Conservation (phyloP, 352 stramenopile genomes). For the Phytophthora tubulina region DNA sequence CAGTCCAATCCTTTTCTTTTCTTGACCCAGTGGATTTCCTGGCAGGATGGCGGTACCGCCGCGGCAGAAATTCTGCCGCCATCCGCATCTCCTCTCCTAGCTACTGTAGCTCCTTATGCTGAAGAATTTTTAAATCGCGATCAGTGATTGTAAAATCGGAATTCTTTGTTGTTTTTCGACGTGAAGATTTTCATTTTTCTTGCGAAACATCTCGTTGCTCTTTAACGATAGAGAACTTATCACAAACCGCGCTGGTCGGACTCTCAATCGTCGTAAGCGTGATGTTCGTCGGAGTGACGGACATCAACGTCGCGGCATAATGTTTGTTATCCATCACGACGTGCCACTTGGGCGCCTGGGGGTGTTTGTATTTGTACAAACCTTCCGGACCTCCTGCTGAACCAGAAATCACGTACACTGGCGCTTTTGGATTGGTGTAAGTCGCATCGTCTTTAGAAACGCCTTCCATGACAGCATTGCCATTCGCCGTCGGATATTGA, state of each 20-base stretch:
- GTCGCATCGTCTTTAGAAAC: conserved; percentile 45
- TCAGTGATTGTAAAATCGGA: not conserved
- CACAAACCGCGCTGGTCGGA: conserved; percentile 22
- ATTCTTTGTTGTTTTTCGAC: too few species aligned
- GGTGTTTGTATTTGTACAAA: conserved; percentile 31
- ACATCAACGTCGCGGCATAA: conserved; percentile 44
- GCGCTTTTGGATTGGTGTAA: conserved; percentile 58
- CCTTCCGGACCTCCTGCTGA: conserved; percentile 47
- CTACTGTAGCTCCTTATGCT: too few species aligned
- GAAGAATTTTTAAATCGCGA: not conserved
- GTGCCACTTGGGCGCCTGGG: conserved; percentile 34
- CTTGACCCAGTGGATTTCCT: too few species aligned
- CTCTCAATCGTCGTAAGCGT: conserved; percentile 41
- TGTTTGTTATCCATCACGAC: conserved; percentile 37
- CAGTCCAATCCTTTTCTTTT: too few species aligned
- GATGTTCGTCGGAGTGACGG: conserved; percentile 38
- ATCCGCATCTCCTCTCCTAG: too few species aligned
- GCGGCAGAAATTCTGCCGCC: too few species aligned
- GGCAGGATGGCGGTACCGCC: too few species aligned
- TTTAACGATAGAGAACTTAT: conserved; percentile 59
- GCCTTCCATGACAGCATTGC: conserved; percentile 41
- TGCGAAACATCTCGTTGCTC: conserved; percentile 2
- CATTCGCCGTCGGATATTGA: conserved; percentile 48
- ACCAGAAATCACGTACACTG: conserved; percentile 60
- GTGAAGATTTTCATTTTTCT: not conserved